Evolutionary conservation across 768 basidiomycete genomes (phyloP), one percentile per base, ranked within the genome.

Genomic region (Daedaleopsis nitida): DNA sequence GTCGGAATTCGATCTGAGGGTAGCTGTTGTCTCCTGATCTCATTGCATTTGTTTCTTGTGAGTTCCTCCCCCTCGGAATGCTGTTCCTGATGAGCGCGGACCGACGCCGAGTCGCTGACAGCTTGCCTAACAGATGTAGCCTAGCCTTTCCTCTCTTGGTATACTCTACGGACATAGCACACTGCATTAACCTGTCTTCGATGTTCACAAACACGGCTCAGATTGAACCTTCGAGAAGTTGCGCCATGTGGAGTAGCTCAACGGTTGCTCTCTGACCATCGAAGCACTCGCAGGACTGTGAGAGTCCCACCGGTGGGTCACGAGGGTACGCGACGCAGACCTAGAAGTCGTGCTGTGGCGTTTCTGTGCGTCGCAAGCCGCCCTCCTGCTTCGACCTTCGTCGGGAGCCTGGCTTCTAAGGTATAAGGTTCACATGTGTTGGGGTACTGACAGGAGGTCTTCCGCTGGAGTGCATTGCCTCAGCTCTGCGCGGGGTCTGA

Each of bases 1-100:
- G 92, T 57, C 81, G 92, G 49, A 93, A 94, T 72, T 93, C 92
- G 2, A 80, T 84, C 21, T 84, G 55, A 50, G 12, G 19, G 51
- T n/a, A 32, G 27, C 27, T 32, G 27, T 32, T 16, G 32, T 35
- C 17, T 5, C 8, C 35, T 1, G 14, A 19, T 44, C 9, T 43
- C 12, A 12, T 55, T 24, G 34, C 42, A 39, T 17, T 13, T n/a
- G 5, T 27, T 43, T 16, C 37, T 23, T 14, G 23, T 42, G 12
- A 24, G 27, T 14, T 23, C 27, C n/a, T n/a, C n/a, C n/a, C n/a
- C 27, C 27, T 32, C 27, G 7, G 27, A 7, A 32, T 7, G 27
- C 27, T 32, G 27, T 32, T 7, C 27, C 27, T 32, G 27, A 42
- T n/a, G n/a, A n/a, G n/a, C n/a, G n/a, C 39, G 39, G 39, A 42